A percentile compares a stretch with the other conserved stretches of the same genome.
Conservation (phyloP, 768 basidiomycete species). For the Calocera viscosa region DNA sequence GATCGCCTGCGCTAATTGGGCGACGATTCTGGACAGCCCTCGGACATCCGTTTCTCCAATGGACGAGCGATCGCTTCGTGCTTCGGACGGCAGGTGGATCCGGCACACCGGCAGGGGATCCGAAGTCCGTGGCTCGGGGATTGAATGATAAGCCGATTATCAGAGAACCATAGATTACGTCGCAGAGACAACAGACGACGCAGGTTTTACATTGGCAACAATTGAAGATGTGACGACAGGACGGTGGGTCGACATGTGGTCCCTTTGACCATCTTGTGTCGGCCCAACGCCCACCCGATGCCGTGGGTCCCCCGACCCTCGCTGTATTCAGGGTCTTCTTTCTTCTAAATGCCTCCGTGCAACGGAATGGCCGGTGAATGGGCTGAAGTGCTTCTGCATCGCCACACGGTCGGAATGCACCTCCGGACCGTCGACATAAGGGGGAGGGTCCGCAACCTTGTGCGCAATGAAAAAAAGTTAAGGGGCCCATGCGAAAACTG, state of each 20-base stretch:
- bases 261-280: no score
- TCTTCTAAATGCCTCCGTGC: background rate
- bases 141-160: slow-evolving; percentile 2
- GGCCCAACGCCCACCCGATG: no score
- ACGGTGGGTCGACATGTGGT: no score
- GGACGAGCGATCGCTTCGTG: background rate
- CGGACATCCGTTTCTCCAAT: background rate
- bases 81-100: background rate
- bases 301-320: no score
- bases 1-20: background rate
- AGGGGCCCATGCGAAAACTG: background rate
- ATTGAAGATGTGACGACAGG: background rate
- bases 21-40: background rate
- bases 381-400: background rate
- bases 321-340: background rate
- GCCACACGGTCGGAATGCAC: background rate
- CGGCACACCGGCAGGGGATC: background rate
- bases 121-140: background rate
- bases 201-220: slow-evolving; percentile 14
- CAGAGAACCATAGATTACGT: background rate
- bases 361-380: background rate
- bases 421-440: background rate
- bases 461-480: background rate
- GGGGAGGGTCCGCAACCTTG: background rate
- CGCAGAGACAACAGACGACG: background rate